These are phyloP conservation scores for Paulownia fortunei DNA, from an alignment of 257 asterid species.

Conservation along the genomic window DNA sequence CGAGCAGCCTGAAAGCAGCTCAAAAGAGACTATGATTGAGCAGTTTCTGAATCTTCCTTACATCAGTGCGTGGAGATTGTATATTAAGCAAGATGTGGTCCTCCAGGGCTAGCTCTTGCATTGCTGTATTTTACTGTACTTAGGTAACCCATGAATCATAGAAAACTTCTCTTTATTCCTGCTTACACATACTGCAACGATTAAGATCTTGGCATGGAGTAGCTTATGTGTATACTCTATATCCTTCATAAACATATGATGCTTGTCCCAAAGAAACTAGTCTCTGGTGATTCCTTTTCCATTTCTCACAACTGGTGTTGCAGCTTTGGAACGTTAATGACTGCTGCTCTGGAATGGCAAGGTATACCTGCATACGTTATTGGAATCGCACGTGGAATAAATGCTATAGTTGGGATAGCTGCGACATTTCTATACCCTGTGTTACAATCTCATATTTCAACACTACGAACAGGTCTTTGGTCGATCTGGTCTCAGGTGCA, in stretches of 20 bases:
- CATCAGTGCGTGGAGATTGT: slow-evolving; percentile 75
- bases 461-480: slow-evolving; percentile 89
- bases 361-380: slow-evolving; percentile 84
- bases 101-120: slow-evolving; percentile 86
- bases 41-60: slow-evolving; percentile 49
- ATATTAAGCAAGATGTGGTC: slow-evolving; percentile 68
- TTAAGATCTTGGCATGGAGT: too few species aligned
- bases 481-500: slow-evolving; percentile 94
- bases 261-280: neutral
- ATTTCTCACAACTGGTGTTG: slow-evolving; percentile 5
- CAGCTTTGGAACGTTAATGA: slow-evolving; percentile 96
- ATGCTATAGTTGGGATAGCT: slow-evolving; percentile 79
- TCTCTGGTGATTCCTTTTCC: neutral
- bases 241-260: too few species aligned
- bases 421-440: slow-evolving; percentile 83
- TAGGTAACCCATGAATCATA: slow-evolving; percentile 62
- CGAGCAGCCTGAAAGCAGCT: slow-evolving; percentile 33
- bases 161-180: too few species aligned
- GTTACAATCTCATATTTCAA: slow-evolving; percentile 61
- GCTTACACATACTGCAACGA: too few species aligned
- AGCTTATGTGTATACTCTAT: neutral
- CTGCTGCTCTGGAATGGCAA: slow-evolving; percentile 89
- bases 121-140: slow-evolving; percentile 80
- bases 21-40: slow-evolving; percentile 35
- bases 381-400: slow-evolving; percentile 85